phyloP scores from a whole-genome alignment of 495 filamentous ascomycete species.

The Annulohypoxylon stygium region DNA sequence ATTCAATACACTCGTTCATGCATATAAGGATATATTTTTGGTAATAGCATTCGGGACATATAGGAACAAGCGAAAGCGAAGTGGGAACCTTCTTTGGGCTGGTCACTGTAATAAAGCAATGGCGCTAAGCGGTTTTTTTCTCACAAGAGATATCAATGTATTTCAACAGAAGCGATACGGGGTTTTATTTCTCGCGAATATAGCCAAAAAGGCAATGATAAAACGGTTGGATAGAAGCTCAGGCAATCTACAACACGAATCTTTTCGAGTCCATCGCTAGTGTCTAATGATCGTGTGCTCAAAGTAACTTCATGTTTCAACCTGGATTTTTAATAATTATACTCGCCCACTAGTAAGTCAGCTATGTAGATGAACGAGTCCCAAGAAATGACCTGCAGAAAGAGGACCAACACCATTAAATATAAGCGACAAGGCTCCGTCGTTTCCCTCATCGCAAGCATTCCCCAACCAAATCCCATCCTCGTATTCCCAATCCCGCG shows the following conservation, averaged over 20 bases:
- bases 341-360: background rate
- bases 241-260: conserved; percentile 27
- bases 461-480: background rate
- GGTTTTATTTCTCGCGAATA: conserved; percentile 20
- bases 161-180: conserved; percentile 4
- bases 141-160: conserved; percentile 10
- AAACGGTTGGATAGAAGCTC: conserved; percentile 26
- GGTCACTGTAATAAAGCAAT: conserved; percentile 41
- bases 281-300: background rate
- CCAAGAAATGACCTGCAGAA: background rate
- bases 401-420: background rate
- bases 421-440: background rate
- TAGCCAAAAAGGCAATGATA: conserved; percentile 11
- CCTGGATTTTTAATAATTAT: background rate
- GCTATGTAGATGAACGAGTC: background rate
- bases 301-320: background rate
- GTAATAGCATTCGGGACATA: conserved; percentile 41
- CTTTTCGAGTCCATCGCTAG: conserved; percentile 6
- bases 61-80: conserved; percentile 37
- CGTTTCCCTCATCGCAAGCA: background rate
- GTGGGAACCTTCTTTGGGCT: conserved; percentile 31
- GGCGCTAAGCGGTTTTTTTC: conserved; percentile 33
- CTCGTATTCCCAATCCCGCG: background rate
- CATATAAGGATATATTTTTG: conserved; percentile 35
- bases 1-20: conserved; percentile 40